Percentiles rank a stretch among this genome's conserved stretches.
These are phyloP conservation scores for Physcomitrellopsis africana DNA, from an alignment of 225 moss, liverwort and hornwort species.

Conservation along the genomic window DNA sequence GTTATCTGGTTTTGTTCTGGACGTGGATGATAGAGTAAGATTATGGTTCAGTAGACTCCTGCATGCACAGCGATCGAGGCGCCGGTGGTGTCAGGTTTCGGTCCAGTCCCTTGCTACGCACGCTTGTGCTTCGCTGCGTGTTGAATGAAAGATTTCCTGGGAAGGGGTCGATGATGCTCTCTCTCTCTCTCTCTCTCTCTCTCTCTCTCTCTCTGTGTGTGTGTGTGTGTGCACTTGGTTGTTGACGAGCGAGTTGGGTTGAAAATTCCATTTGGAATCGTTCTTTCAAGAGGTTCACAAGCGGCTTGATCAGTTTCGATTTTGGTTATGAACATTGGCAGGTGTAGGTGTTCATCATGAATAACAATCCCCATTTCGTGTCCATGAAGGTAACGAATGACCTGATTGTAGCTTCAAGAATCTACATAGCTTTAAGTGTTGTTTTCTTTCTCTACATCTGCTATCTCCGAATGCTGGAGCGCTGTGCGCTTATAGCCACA, in stretches of 20 bases:
- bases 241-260: neutral
- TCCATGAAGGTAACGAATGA: slow-evolving; percentile 40
- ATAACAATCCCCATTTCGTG: slow-evolving; percentile 32
- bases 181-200: too few relatives aligned
- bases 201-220: too few relatives aligned
- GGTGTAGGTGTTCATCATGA: slow-evolving; percentile 1
- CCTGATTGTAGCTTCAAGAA: slow-evolving; percentile 43
- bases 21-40: too few relatives aligned
- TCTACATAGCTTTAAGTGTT: slow-evolving; percentile 35
- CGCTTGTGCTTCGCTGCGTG: neutral
- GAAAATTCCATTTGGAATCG: neutral
- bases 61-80: too few relatives aligned
- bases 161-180: neutral
- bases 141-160: too few relatives aligned
- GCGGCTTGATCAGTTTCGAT: too few relatives aligned
- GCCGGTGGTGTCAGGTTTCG: neutral
- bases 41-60: too few relatives aligned
- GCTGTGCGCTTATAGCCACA: slow-evolving; percentile 45
- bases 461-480: slow-evolving; percentile 48
- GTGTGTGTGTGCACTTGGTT: too few relatives aligned
- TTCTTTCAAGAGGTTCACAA: too few relatives aligned
- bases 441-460: slow-evolving; percentile 35
- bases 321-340: neutral
- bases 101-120: neutral
- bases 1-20: too few relatives aligned